These are phyloP conservation scores for Cucurbita ficifolia DNA, from an alignment of 306 rosid species.

Conservation along the genomic window DNA sequence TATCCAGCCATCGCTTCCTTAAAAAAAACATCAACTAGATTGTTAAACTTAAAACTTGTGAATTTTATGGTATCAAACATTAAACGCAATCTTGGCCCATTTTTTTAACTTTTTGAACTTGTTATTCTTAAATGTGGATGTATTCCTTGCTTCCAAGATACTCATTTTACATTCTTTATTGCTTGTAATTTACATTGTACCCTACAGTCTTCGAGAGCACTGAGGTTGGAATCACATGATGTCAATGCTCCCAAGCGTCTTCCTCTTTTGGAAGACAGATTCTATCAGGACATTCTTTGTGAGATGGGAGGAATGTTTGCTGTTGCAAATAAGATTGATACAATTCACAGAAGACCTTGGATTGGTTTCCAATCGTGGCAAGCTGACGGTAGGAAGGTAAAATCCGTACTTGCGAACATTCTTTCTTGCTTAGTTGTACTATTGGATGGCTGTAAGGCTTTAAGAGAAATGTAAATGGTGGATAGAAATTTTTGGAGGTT, in stretches of 20 bases:
- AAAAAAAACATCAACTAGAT: neutral
- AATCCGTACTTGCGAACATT: conserved; percentile 5
- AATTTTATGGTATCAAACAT: neutral
- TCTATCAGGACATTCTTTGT: conserved; percentile 58
- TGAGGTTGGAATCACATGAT: conserved; percentile 75
- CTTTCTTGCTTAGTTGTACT: neutral
- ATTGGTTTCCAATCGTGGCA: conserved; percentile 98
- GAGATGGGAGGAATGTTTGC: conserved; percentile 92
- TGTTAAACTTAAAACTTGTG: neutral
- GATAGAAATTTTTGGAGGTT: neutral
- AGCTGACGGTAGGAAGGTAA: conserved; percentile 94
- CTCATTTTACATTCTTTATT: neutral
- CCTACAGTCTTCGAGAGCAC: conserved; percentile 58
- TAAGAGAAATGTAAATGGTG: neutral
- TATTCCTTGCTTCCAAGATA: neutral
- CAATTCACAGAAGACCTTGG: conserved; percentile 81
- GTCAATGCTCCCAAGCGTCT: conserved; percentile 65
- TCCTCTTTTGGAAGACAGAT: conserved; percentile 57
- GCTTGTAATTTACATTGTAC: conserved; percentile 7
- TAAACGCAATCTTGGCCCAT: neutral
- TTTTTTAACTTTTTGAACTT: neutral
- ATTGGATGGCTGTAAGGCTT: neutral
- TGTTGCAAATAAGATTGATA: conserved; percentile 70
- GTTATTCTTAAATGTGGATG: neutral
- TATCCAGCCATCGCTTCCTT: neutral